Base-by-base conservation (phyloP, 2,329 filamentous ascomycete species). In the Paecilomyces dactylethromorphus region DNA sequence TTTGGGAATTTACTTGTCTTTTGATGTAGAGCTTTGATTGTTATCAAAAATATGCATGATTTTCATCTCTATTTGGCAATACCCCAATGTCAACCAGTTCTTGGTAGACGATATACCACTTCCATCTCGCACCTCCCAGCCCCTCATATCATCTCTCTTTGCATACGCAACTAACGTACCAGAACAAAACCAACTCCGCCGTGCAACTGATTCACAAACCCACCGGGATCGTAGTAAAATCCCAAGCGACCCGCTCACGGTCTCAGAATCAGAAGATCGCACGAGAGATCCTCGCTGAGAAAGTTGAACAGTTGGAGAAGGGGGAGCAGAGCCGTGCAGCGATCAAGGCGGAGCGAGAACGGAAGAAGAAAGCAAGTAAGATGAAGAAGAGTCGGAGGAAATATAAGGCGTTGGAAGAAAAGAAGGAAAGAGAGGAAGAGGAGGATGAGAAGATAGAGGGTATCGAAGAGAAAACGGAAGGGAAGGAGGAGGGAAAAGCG, bases 101-200 rank as follows among this genome's bases (percentile, higher is more conserved):
- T 26, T 26, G 3, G 24, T 26, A 26, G 3, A 26, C 5, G 26
- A 29, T 29, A 7, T 7, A 29, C 26, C 4, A 29, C 13, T 33
- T 53, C 39, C 35, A 53, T 33, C 8, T 54, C n/a, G 21, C 32
- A 53, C 35, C 33, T 29, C 24, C 24, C 24, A 8, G 21, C 22
- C 15, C 53, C 21, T 29, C 45, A 54, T 22, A 45, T 45, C 11
- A 15, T 12, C 21, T 33, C 32, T 11, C 26, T 11, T 35, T 26
- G 31, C 22, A 13, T 56, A n/a, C 18, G 4, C 15, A 31, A 45
- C 56, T 63, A 49, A 10, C 35, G 11, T 21, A 8, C 21, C 52
- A 80, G 88, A 99, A 99, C 78, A 99, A 99, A 85, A 99, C 94
- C 26, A 92, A 87, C 64, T 97, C 91, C 0, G 93, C 93, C 39